Base-by-base conservation (phyloP, 163 green algal species). In the Chlorella variabilis region DNA sequence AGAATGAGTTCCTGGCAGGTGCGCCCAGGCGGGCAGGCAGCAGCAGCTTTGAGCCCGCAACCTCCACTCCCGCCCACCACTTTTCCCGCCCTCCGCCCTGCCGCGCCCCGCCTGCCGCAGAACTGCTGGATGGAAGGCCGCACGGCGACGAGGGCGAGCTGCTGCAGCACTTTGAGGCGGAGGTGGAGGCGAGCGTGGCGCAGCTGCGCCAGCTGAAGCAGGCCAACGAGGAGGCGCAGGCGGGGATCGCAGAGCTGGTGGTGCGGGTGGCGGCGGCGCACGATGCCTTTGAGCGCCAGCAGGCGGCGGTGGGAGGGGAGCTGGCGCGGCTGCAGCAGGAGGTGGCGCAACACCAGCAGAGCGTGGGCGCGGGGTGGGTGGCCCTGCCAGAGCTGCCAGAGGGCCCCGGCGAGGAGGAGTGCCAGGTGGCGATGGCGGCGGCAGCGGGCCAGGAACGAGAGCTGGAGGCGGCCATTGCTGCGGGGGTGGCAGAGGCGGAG, bases 1-100 rank as follows among this genome's bases (percentile, higher is more conserved):
- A 92, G 77, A 83, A 92, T 68, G 74, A 76, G 61, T 93, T 92
- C 74, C 86, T 93, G 27, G 69, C 71, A 63, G 74, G 80, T 76
- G 38, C 13, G 9, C 29, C 25, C 25, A 33, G 31, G 62, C 31
- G 39, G 29, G 36, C 34, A 20, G 65, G 7, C 42, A 39, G 25
- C 5, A 39, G 27, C 25, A 27, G n/a, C 29, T 49, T 29, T 17
- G 59, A n/a, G n/a, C n/a, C n/a, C n/a, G n/a, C n/a, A n/a, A n/a
- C n/a, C n/a, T n/a, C n/a, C 51, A n/a, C 51, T 62, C 51, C 45
- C 45, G 11, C 11, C 45, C 11, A 23, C 11, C 45, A 54, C 45
- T 11, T 66, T 29, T 70, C 6, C 11, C 41, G 62, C 62, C 18
- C 20, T 33, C 33, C 23, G 36, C 29, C 29, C 9, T 61, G 25